phyloP scores from a whole-genome alignment of 306 rosid genomes.

The Lathyrus oleraceus region DNA sequence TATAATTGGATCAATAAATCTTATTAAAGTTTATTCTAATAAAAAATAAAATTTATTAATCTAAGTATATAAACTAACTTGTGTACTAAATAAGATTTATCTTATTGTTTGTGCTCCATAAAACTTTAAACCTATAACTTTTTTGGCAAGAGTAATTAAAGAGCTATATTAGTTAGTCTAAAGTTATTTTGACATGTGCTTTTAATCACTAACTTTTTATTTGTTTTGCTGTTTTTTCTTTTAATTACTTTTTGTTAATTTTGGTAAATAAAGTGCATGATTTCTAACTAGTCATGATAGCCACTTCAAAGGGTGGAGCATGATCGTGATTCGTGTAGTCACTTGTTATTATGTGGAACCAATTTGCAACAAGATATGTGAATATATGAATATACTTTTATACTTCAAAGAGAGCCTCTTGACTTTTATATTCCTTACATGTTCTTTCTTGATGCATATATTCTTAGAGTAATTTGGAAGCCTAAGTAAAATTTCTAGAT shows the following conservation, averaged over 20 bases:
- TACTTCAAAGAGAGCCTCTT: not conserved
- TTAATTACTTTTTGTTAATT: not conserved
- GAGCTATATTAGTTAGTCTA: not conserved
- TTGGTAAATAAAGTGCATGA: not conserved
- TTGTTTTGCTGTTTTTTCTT: not conserved
- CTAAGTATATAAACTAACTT: too few species aligned
- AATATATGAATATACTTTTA: not conserved
- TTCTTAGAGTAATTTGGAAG: not conserved
- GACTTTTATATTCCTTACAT: conserved; percentile 1
- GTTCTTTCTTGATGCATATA: not conserved
- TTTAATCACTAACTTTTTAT: not conserved
- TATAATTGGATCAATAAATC: too few species aligned
- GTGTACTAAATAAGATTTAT: too few species aligned
- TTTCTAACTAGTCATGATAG: not conserved
- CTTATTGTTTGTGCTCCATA: too few species aligned
- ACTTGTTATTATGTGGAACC: conserved; percentile 12
- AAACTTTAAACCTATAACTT: too few species aligned
- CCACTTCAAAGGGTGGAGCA: conserved; percentile 19
- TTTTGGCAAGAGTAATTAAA: too few species aligned
- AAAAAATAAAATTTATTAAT: too few species aligned
- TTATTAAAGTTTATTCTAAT: too few species aligned
- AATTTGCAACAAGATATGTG: not conserved
- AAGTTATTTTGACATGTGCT: conserved; percentile 10
- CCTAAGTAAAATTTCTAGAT: not conserved
- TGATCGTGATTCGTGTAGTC: conserved; percentile 9